These are phyloP conservation scores for Ilyonectria robusta DNA, from an alignment of 2,329 filamentous ascomycete species.

Conservation along the genomic window DNA sequence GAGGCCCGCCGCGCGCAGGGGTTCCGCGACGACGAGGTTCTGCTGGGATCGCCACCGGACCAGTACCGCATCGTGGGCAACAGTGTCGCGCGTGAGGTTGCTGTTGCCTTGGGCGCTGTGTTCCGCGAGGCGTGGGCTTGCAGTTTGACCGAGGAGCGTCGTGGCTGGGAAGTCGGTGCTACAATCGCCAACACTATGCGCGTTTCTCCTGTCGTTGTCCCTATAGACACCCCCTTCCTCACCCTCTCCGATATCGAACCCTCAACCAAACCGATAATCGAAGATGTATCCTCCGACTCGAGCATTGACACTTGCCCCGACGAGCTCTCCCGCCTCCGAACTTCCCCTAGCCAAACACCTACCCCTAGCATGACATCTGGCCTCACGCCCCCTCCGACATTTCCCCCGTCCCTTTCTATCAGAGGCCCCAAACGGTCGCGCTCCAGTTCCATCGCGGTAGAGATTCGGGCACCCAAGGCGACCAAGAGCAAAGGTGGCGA, in stretches of 20 bases:
- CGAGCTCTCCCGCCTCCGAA: constrained; percentile 1
- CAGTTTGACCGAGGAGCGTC: constrained; percentile 42
- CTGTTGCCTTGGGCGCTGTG: constrained; percentile 75
- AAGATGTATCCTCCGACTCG: constrained; percentile 23
- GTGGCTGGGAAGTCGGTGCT: background rate
- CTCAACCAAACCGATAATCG: constrained; percentile 20
- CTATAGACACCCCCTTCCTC: background rate
- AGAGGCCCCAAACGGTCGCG: constrained; percentile 20
- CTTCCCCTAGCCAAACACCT: constrained; percentile 24
- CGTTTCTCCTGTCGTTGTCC: background rate
- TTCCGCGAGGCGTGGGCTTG: constrained; percentile 69
- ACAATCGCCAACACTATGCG: background rate
- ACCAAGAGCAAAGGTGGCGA: constrained; percentile 1
- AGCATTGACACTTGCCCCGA: constrained; percentile 15
- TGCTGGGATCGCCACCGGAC: constrained; percentile 69
- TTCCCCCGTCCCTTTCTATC: background rate
- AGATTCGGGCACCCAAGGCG: constrained; percentile 28
- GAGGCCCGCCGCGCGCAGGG: constrained; percentile 80
- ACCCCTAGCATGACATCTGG: constrained; percentile 4
- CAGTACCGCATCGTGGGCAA: constrained; percentile 82
- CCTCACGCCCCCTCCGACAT: background rate
- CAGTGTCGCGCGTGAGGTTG: constrained; percentile 79
- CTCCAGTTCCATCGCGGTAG: constrained; percentile 21
- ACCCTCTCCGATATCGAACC: constrained; percentile 30
- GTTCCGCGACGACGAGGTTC: constrained; percentile 77